phyloP scores from a whole-genome alignment of 345 rosid species.

The Streptanthus diversifolius region DNA sequence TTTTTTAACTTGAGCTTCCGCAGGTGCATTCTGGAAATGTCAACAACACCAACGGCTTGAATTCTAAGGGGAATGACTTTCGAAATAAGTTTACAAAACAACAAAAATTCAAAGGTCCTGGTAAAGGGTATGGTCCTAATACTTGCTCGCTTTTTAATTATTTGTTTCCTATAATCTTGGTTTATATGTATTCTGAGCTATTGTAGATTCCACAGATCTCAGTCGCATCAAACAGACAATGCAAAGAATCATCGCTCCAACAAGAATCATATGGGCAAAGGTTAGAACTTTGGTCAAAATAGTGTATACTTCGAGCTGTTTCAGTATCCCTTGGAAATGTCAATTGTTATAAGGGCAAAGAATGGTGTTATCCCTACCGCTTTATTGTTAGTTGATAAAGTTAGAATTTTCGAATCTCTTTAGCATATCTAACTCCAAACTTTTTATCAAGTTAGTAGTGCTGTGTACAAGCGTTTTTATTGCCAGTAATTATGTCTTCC shows the following conservation, averaged over 20 bases:
- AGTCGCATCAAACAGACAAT: conserved; percentile 39
- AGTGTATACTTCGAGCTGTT: not conserved
- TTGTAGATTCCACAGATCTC: conserved; percentile 55
- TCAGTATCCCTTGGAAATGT: not conserved
- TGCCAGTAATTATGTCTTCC: conserved; percentile 3
- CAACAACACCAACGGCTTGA: conserved; percentile 20
- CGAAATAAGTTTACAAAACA: conserved; percentile 39
- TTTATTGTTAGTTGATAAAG: not conserved
- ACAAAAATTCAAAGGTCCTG: conserved; percentile 34
- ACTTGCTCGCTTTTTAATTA: not conserved
- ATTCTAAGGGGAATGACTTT: conserved; percentile 38
- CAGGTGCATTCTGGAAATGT: conserved; percentile 42
- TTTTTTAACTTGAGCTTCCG: conserved; percentile 17
- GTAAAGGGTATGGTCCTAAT: conserved; percentile 41
- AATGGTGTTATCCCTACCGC: not conserved
- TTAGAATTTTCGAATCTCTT: not conserved
- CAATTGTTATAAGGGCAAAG: not conserved
- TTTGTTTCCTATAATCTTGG: conserved; percentile 4
- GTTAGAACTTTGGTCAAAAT: conserved; percentile 32
- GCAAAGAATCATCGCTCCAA: conserved; percentile 48
- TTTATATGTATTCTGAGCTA: conserved; percentile 23
- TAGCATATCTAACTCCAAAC: not conserved
- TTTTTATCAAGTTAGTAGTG: not conserved
- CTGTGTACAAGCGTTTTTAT: not conserved
- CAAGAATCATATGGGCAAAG: conserved; percentile 45